Conservation (phyloP, 257 asterid species). For the Solanum virginianum region DNA sequence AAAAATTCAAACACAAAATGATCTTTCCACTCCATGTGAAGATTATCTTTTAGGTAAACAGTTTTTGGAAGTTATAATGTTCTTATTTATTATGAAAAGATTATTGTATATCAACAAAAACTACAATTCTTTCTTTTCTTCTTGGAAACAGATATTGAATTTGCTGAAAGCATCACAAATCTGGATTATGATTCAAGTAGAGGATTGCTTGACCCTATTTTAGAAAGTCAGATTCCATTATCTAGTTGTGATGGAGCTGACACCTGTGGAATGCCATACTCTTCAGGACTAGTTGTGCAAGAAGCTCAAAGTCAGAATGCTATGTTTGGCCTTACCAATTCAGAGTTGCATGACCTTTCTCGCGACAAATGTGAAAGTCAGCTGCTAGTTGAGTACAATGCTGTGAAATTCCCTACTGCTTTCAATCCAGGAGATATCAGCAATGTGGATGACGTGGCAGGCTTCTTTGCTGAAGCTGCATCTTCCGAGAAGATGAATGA, state of each 20-base stretch:
- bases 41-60: conserved; percentile 72
- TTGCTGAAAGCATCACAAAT: conserved; percentile 51
- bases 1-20: conserved; percentile 40
- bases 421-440: conserved; percentile 31
- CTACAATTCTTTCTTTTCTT: neutral
- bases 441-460: conserved; percentile 47
- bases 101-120: neutral
- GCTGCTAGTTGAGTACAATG: conserved; percentile 27
- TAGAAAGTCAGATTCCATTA: conserved; percentile 29
- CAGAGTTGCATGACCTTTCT: conserved; percentile 27
- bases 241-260: conserved; percentile 16
- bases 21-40: conserved; percentile 55
- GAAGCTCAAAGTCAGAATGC: conserved; percentile 26
- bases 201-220: conserved; percentile 40
- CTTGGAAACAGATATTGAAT: conserved; percentile 49
- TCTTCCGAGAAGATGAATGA: conserved; percentile 34
- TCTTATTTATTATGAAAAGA: neutral
- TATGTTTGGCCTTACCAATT: conserved; percentile 13
- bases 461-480: conserved; percentile 32
- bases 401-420: conserved; percentile 27
- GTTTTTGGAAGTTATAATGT: neutral
- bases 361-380: conserved; percentile 19
- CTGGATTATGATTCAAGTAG: conserved; percentile 50
- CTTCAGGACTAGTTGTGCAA: conserved; percentile 24
- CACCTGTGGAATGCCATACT: conserved; percentile 38